Evolutionary conservation across 768 basidiomycete species (phyloP).

Genomic region (Hydnomerulius pinastri): DNA sequence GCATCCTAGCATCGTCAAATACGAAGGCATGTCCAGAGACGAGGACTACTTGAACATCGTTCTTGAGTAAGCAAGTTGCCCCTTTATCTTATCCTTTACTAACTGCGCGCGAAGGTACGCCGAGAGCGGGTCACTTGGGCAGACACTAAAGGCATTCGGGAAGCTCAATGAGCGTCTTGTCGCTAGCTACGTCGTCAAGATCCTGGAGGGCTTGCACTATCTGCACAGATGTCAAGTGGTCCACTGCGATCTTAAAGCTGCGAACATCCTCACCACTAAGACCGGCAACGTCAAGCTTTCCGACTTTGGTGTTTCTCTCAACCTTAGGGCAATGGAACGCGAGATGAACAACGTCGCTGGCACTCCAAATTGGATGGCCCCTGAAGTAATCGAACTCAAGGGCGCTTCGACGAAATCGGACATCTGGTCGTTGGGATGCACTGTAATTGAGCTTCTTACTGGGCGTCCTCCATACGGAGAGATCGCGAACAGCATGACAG

Average conservation of each 20-base stretch:
- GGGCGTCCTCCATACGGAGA: conserved; percentile 92
- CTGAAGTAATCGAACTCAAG: conserved; percentile 94
- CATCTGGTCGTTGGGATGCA: conserved; percentile 95
- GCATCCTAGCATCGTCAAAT: conserved; percentile 96
- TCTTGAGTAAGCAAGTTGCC: conserved; percentile 71
- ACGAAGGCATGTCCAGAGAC: conserved; percentile 94
- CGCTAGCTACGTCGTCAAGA: conserved; percentile 93
- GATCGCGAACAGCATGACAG: conserved; percentile 87
- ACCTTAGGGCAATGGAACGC: conserved; percentile 85
- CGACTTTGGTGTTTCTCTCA: conserved; percentile 97
- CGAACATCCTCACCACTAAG: conserved; percentile 98
- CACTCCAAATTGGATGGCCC: conserved; percentile 99
- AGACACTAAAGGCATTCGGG: conserved; percentile 92
- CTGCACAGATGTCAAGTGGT: conserved; percentile 89
- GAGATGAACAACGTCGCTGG: conserved; percentile 88
- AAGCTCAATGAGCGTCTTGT: conserved; percentile 91
- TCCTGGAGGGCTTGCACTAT: conserved; percentile 93
- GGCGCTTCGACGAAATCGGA: conserved; percentile 93
- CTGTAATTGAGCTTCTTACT: conserved; percentile 90
- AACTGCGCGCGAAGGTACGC: conserved; percentile 64
- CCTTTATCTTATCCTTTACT: conserved; percentile 16
- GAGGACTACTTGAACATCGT: conserved; percentile 88
- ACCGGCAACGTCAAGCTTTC: conserved; percentile 96
- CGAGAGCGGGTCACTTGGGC: conserved; percentile 93
- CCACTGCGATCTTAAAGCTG: conserved; percentile 97